phyloP scores from a whole-genome alignment of 2,329 filamentous ascomycete genomes.

The Calonectria hongkongensis region DNA sequence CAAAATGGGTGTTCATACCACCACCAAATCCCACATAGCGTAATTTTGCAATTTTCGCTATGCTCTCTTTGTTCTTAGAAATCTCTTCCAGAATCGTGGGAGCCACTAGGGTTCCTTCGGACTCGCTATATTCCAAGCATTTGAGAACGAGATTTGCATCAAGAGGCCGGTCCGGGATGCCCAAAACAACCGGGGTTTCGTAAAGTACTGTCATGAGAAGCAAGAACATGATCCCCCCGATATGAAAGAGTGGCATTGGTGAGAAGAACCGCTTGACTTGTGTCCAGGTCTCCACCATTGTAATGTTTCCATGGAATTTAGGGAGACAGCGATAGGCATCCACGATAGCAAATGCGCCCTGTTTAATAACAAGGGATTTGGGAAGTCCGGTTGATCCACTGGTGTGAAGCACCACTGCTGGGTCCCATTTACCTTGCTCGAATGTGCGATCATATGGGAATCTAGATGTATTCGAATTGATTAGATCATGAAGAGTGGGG shows the following conservation, averaged over 20 bases:
- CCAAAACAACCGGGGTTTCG: conserved; percentile 51
- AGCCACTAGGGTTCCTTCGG: conserved; percentile 57
- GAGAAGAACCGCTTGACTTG: conserved; percentile 35
- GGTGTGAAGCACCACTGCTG: conserved; percentile 59
- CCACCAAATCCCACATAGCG: conserved; percentile 61
- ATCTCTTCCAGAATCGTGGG: conserved; percentile 67
- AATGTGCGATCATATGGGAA: conserved; percentile 58
- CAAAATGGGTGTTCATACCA: conserved; percentile 53
- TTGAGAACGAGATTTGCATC: conserved; percentile 59
- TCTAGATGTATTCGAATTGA: conserved; percentile 26
- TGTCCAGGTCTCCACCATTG: conserved; percentile 12
- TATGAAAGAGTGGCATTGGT: conserved; percentile 51
- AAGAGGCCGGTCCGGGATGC: conserved; percentile 58
- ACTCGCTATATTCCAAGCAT: conserved; percentile 53
- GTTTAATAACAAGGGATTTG: conserved; percentile 48
- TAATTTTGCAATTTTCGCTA: conserved; percentile 58
- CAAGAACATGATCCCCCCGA: conserved; percentile 40
- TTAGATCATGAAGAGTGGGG: conserved; percentile 22
- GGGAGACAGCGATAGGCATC: conserved; percentile 36
- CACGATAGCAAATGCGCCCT: conserved; percentile 45
- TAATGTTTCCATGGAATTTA: conserved; percentile 31
- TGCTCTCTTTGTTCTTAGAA: conserved; percentile 56
- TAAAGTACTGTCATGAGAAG: conserved; percentile 39
- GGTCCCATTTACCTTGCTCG: conserved; percentile 54
- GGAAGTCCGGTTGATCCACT: conserved; percentile 60